phyloP scores from a whole-genome alignment of 352 stramenopile genomes.

The Globisporangium splendens region DNA sequence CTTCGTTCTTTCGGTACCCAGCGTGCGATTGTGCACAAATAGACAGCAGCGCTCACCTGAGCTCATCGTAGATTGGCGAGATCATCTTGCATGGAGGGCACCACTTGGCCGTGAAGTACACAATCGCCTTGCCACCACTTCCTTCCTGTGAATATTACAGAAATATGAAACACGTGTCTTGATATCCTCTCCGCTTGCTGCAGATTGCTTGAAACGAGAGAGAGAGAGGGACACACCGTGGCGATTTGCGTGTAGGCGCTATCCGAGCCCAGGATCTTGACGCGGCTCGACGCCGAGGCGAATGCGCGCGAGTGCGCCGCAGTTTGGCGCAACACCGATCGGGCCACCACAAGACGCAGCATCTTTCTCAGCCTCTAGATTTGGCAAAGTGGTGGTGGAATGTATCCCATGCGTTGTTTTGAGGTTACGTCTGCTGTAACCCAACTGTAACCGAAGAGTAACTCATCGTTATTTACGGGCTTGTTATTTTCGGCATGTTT shows the following conservation, averaged over 20 bases:
- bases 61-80: constrained; percentile 80
- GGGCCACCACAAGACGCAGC: constrained; percentile 35
- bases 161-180: too few relatives aligned
- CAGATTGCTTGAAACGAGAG: background rate
- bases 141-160: constrained; percentile 32
- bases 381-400: background rate
- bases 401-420: too few relatives aligned
- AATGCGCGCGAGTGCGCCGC: constrained; percentile 21
- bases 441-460: too few relatives aligned
- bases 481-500: background rate
- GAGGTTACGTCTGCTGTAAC: too few relatives aligned
- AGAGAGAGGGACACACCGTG: constrained; percentile 31
- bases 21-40: background rate
- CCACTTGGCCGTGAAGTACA: constrained; percentile 90
- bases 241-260: constrained; percentile 70
- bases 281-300: constrained; percentile 45
- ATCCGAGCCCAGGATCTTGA: constrained; percentile 74
- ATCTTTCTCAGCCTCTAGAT: constrained; percentile 21
- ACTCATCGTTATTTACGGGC: too few relatives aligned
- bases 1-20: background rate
- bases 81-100: constrained; percentile 92
- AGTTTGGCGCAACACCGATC: constrained; percentile 22
- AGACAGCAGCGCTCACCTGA: constrained; percentile 44
- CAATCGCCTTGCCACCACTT: constrained; percentile 64
- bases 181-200: background rate